Evolutionary conservation across 2,329 filamentous ascomycete genomes (phyloP).

Genomic region (Cladosporium sp.): DNA sequence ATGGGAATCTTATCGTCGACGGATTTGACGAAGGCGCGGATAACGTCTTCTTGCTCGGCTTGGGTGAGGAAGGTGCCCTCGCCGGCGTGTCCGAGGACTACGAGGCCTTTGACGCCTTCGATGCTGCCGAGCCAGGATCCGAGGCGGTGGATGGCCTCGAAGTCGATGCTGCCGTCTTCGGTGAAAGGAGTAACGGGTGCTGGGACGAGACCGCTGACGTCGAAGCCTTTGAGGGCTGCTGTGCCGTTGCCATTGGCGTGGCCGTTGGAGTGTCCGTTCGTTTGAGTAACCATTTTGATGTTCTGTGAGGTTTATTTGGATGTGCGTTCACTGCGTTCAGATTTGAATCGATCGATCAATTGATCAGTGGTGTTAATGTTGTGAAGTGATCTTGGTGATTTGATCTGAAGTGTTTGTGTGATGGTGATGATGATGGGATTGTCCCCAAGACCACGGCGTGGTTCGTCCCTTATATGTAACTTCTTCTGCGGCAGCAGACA

Average conservation of each 20-base stretch:
- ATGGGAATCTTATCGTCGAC: slow-evolving; percentile 49
- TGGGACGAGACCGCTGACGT: slow-evolving; percentile 48
- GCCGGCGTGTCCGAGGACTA: slow-evolving; percentile 52
- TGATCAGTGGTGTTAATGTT: neutral
- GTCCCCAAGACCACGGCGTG: neutral
- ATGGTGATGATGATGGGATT: neutral
- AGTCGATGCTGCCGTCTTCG: slow-evolving; percentile 46
- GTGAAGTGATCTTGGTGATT: neutral
- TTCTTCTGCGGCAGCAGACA: neutral
- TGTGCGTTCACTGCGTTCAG: neutral
- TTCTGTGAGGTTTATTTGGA: neutral
- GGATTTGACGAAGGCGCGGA: slow-evolving; percentile 51
- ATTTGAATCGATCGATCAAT: neutral
- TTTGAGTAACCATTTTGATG: neutral
- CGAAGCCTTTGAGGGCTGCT: slow-evolving; percentile 27
- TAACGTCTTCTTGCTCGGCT: slow-evolving; percentile 47
- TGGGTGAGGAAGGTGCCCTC: slow-evolving; percentile 52
- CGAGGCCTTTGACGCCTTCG: slow-evolving; percentile 49
- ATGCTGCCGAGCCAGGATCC: slow-evolving; percentile 53
- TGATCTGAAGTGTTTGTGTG: neutral
- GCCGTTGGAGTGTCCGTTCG: neutral
- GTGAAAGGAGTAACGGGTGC: slow-evolving; percentile 53
- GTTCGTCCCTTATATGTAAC: neutral
- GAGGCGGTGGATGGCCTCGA: slow-evolving; percentile 49
- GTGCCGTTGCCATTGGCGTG: slow-evolving; percentile 1